Conservation (phyloP, 768 basidiomycete species). For the Suillus decipiens region DNA sequence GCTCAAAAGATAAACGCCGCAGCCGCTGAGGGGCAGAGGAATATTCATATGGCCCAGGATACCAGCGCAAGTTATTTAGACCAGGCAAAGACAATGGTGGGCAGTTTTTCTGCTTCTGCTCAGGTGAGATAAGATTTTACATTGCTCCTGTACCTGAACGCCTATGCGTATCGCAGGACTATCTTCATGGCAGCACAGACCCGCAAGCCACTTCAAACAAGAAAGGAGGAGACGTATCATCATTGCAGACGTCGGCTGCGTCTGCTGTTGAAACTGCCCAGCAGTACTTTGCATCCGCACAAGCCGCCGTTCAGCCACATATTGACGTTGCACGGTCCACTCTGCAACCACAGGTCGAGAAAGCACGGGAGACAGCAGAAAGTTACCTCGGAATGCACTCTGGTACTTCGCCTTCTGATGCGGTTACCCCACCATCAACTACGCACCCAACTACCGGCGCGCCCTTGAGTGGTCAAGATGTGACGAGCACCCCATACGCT, state of each 20-base stretch:
- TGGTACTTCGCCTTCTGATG: conserved; percentile 10
- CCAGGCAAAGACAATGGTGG: conserved; percentile 52
- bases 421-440: conserved; percentile 13
- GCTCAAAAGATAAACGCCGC: conserved; percentile 51
- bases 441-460: conserved; percentile 36
- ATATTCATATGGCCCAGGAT: conserved; percentile 49
- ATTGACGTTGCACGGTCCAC: conserved; percentile 25
- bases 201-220: conserved; percentile 28
- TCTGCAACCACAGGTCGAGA: conserved; percentile 34
- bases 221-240: conserved; percentile 27
- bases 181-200: conserved; percentile 8
- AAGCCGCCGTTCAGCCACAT: conserved; percentile 27
- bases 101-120: conserved; percentile 44
- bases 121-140: conserved; percentile 34
- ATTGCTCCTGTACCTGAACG: not conserved
- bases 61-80: conserved; percentile 52
- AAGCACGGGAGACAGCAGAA: conserved; percentile 23
- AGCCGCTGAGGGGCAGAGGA: conserved; percentile 55
- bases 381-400: conserved; percentile 17
- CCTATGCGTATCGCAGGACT: not conserved
- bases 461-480: conserved; percentile 40
- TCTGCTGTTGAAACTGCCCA: conserved; percentile 34
- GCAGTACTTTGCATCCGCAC: conserved; percentile 28
- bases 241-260: conserved; percentile 33
- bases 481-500: conserved; percentile 30